phyloP scores from a whole-genome alignment of 2,329 filamentous ascomycete species.

The Chalaropsis thielavioides region DNA sequence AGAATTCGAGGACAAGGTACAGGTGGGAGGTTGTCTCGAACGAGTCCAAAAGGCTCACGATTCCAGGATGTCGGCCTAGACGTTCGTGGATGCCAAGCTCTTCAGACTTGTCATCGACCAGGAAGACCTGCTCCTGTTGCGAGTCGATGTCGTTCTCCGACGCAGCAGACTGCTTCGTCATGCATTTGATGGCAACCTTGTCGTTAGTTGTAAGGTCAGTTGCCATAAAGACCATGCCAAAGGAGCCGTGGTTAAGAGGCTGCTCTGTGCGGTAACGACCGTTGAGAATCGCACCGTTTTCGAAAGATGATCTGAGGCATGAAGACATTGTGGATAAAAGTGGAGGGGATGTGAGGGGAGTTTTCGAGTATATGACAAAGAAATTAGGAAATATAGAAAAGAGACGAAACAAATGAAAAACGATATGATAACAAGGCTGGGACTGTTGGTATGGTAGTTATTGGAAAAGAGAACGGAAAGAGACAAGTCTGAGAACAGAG shows the following conservation, averaged over 20 bases:
- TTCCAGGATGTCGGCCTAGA: slow-evolving; percentile 70
- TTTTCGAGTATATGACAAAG: slow-evolving; percentile 10
- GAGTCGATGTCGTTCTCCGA: slow-evolving; percentile 37
- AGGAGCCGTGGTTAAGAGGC: slow-evolving; percentile 95
- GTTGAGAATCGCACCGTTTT: slow-evolving; percentile 64
- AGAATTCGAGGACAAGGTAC: slow-evolving; percentile 91
- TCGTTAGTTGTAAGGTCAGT: slow-evolving; percentile 63
- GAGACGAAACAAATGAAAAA: slow-evolving; percentile 14
- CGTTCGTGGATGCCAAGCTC: slow-evolving; percentile 66
- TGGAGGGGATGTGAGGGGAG: slow-evolving; percentile 7
- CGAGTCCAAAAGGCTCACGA: slow-evolving; percentile 80
- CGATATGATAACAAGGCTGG: slow-evolving; percentile 16
- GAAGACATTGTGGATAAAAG: slow-evolving; percentile 42
- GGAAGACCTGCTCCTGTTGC: slow-evolving; percentile 34
- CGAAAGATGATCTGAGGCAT: slow-evolving; percentile 73
- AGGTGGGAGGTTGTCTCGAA: slow-evolving; percentile 86
- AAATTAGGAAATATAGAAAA: slow-evolving; percentile 19
- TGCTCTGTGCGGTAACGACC: slow-evolving; percentile 85
- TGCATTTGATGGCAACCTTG: slow-evolving; percentile 86
- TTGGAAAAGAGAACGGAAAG: slow-evolving; percentile 7
- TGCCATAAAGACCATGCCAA: slow-evolving; percentile 95
- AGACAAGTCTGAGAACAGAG: slow-evolving; percentile 6
- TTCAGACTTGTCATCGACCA: slow-evolving; percentile 70
- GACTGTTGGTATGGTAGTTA: slow-evolving; percentile 15
- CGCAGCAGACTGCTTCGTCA: slow-evolving; percentile 64